Conservation (phyloP, 257 asterid species). For the Leptodermis oblonga region DNA sequence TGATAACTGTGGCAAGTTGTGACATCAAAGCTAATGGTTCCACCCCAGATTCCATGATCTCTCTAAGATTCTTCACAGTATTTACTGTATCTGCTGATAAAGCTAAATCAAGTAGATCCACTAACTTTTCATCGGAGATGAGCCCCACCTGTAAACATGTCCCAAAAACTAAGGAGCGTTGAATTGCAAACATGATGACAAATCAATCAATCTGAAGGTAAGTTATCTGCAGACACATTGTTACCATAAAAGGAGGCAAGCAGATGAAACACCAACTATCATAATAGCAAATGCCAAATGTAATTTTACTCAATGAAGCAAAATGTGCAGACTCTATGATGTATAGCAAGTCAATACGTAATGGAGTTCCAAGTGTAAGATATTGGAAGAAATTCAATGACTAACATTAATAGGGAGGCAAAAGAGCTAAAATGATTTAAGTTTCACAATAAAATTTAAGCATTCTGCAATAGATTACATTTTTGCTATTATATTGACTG, state of each 20-base stretch:
- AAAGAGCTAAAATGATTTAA: not conserved
- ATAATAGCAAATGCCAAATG: not conserved
- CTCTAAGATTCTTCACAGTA: constrained; percentile 91
- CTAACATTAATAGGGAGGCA: not conserved
- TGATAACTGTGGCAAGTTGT: constrained; percentile 92
- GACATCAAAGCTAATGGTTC: constrained; percentile 98
- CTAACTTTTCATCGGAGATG: constrained; percentile 86
- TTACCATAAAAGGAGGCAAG: not conserved
- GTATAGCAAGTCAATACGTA: not conserved
- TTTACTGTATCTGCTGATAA: constrained; percentile 94
- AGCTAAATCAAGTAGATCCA: constrained; percentile 91
- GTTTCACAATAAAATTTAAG: not conserved
- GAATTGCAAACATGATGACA: not conserved
- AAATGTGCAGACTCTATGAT: not conserved
- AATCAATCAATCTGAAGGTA: not conserved
- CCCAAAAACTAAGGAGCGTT: not conserved
- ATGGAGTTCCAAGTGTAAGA: not conserved
- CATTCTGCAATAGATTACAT: not conserved
- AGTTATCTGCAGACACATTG: not conserved
- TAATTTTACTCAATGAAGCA: not conserved
- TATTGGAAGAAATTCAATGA: not conserved
- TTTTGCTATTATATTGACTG: not conserved
- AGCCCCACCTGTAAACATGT: constrained; percentile 72
- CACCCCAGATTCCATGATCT: constrained; percentile 89
- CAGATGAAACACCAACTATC: not conserved